Evolutionary conservation across 306 rosid genomes (phyloP), one percentile per base, ranked within the genome.

Genomic region (Betula pendula): DNA sequence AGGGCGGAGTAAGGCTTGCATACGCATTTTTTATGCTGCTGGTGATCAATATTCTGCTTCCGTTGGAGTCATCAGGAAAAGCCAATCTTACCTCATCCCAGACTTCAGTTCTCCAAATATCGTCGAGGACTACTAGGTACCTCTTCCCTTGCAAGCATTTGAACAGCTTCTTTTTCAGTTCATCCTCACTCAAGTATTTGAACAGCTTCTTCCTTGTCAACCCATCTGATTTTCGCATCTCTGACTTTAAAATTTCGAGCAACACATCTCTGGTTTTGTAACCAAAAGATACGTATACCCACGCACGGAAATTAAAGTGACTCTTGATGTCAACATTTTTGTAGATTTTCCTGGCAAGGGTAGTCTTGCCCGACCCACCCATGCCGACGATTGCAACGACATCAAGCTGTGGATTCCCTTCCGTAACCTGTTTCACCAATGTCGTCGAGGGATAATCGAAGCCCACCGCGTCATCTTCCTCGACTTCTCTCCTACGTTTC

Each of bases 11-110:
- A 16, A 0, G 52, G 6, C 74, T 8, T 6, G 50, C 50, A 56
- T 59, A 1, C 33, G 1, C 73, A 2, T 72, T 72, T 79, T 29
- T 48, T 45, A 38, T 56, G 38, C 76, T 78, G 20, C 76, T 83
- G 0, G 84, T 79, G 11, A 83, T 72, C 40, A 83, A 12, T 56
- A 83, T 38, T 58, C 65, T 72, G 40, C 84, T 83, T 0, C 84
- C 84, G 1, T 2, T 53, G 1, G 27, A 63, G 2, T 67, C 16
- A 40, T 75, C 53, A 0, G 83, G 83, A 53, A 83, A 83, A 51
- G 52, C 67, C 4, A 35, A 53, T 33, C 20, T 25, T 6, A 83
- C 1, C 42, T 71, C 75, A 0, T 83, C 53, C 84, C 78, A 76
- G 0, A 15, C 71, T 1, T 44, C 15, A 0, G 10, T 52, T 19